Evolutionary conservation across 768 basidiomycete genomes (phyloP).

Genomic region (Albatrellus ellisii): DNA sequence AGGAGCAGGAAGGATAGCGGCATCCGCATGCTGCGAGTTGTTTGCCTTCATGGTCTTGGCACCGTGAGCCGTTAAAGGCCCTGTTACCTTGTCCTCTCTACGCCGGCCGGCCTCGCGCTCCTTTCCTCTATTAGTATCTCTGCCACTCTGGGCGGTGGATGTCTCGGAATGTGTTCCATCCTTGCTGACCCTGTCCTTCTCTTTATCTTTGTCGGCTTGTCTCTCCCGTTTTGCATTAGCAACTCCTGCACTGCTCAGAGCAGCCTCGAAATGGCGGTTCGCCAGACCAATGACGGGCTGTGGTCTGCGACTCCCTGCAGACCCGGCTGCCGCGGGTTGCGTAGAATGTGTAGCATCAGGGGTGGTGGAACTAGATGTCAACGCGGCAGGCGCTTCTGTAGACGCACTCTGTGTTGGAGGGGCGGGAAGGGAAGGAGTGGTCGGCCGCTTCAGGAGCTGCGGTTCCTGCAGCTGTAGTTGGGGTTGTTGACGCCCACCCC

Average conservation of each 20-base stretch:
- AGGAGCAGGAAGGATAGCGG: conserved; percentile 11
- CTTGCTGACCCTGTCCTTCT: conserved; percentile 20
- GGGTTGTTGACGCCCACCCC: conserved; percentile 4
- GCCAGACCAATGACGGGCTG: conserved; percentile 52
- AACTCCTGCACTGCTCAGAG: conserved; percentile 51
- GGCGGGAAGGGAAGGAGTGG: background rate
- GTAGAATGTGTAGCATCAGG: conserved; percentile 7
- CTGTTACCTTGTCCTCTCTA: conserved; percentile 2
- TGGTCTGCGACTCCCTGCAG: background rate
- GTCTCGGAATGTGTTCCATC: conserved; percentile 4
- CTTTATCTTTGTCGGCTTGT: conserved; percentile 19
- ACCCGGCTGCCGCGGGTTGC: conserved; percentile 24
- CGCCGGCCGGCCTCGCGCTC: conserved; percentile 8
- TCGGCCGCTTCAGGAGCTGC: conserved; percentile 3
- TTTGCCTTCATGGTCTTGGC: background rate
- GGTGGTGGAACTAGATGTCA: conserved; percentile 4
- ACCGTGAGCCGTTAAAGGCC: conserved; percentile 1
- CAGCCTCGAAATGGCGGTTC: conserved; percentile 61
- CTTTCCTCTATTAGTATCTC: too few species aligned
- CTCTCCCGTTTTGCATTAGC: conserved; percentile 19
- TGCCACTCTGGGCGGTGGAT: too few species aligned
- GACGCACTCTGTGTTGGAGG: conserved; percentile 5
- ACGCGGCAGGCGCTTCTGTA: background rate
- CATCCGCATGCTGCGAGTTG: background rate
- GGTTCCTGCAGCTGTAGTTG: conserved; percentile 3